A percentile compares a stretch with the other conserved stretches of the same genome.
Evolutionary conservation across 768 basidiomycete genomes (phyloP).

Genomic region (Suillus occidentalis): DNA sequence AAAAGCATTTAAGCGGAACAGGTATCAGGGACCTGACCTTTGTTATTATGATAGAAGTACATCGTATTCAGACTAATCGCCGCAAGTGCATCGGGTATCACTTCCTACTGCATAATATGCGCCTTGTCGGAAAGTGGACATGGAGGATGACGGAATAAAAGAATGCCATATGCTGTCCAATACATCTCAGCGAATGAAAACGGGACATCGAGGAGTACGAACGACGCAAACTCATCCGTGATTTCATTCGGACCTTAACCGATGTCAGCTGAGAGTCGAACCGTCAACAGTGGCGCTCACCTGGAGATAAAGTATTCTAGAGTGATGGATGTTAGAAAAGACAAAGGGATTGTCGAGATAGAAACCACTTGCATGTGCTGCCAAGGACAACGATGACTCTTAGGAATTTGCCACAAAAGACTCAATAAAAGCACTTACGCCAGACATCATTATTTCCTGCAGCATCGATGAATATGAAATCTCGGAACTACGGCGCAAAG

Average conservation of each 20-base stretch:
- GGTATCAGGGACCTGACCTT: conserved; percentile 46
- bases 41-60: conserved; percentile 90
- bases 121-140: conserved; percentile 79
- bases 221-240: conserved; percentile 70
- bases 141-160: conserved; percentile 78
- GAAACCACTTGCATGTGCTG: conserved; percentile 55
- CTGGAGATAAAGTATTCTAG: conserved; percentile 69
- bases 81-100: conserved; percentile 72
- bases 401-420: conserved; percentile 3
- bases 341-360: conserved; percentile 3
- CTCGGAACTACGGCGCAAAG: not conserved
- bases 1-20: conserved; percentile 7
- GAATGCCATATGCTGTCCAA: conserved; percentile 69
- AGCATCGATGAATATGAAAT: not conserved
- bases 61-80: conserved; percentile 87
- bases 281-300: conserved; percentile 31
- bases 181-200: conserved; percentile 8
- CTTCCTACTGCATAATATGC: conserved; percentile 83
- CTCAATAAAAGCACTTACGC: conserved; percentile 51
- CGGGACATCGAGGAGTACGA: conserved; percentile 25
- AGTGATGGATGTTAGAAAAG: conserved; percentile 13
- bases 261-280: conserved; percentile 9
- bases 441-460: conserved; percentile 91
- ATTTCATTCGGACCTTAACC: conserved; percentile 63
- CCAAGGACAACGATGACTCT: not conserved